Evolutionary conservation across 345 rosid species (phyloP), one percentile per base, ranked within the genome.

Genomic region (Conringia planisiliqua): DNA sequence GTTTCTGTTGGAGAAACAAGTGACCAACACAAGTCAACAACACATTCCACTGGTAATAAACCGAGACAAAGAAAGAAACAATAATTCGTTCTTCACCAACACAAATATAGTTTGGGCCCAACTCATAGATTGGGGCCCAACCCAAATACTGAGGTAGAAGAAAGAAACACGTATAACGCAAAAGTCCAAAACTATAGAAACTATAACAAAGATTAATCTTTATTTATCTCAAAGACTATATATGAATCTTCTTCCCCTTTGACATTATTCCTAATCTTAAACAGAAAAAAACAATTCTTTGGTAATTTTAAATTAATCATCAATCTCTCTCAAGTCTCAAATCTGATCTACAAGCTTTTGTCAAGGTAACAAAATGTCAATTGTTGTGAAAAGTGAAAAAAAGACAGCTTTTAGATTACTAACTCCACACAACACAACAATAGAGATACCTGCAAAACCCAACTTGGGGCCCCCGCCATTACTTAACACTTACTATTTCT

Each of bases 371-470:
- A 72, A 22, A 48, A 52, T n/a, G n/a, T 47, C 62, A 60, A 7
- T 47, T 5, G 18, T 27, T 46, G 58, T 46, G 36, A 38, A 60
- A 14, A 16, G 39, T 47, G 11, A 0, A 22, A 32, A 70, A 59
- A 33, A 56, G 61, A 66, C 61, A 74, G 78, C 78, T 74, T 74
- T 47, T 7, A 67, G 66, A 16, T 57, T 47, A 58, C 78, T 32
- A 74, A 74, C 78, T 67, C 77, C 70, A 56, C 61, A 66, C 71
- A 36, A 66, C 32, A 74, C 40, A 57, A 44, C 78, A 29, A 58
- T 14, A 75, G 74, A 75, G 63, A 46, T 62, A 76, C 66, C 71
- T 70, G 76, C 75, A 70, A 63, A 70, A 55, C 60, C 75, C 79
- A 67, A 67, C 32, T 22, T 7, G 38, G 38, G 38, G 38, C 66